Evolutionary conservation across 495 filamentous ascomycete genomes (phyloP).

Genomic region (Neurospora tetrasperma): DNA sequence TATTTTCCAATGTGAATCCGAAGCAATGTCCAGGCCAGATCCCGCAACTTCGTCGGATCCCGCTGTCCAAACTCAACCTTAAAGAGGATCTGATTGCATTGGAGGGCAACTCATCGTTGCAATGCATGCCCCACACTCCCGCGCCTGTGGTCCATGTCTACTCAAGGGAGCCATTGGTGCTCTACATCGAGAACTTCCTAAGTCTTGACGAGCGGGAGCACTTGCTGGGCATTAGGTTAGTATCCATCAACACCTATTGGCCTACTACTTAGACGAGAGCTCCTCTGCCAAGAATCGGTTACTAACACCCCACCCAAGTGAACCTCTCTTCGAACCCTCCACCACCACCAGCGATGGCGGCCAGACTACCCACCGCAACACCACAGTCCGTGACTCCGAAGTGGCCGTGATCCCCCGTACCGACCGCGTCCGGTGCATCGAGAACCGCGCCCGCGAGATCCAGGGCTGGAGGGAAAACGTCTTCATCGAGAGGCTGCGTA

Average conservation of each 20-base stretch:
- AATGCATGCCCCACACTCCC: conserved; percentile 16
- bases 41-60: conserved; percentile 22
- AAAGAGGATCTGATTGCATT: conserved; percentile 34
- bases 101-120: conserved; percentile 19
- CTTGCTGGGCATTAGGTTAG: conserved; percentile 30
- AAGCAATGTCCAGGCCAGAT: background rate
- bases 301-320: conserved; percentile 12
- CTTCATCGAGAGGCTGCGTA: conserved; percentile 35
- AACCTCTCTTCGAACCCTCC: conserved; percentile 32
- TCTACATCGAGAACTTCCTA: conserved; percentile 38
- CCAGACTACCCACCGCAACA: conserved; percentile 20
- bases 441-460: conserved; percentile 29
- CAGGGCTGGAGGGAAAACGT: conserved; percentile 37
- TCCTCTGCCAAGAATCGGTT: background rate
- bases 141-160: conserved; percentile 29
- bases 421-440: conserved; percentile 32
- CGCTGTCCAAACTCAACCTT: conserved; percentile 23
- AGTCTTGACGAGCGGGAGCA: conserved; percentile 25
- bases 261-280: too few species aligned
- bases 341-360: conserved; percentile 34
- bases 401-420: conserved; percentile 37
- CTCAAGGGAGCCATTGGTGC: conserved; percentile 32
- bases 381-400: conserved; percentile 34
- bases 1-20: conserved; percentile 4
- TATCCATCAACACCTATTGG: too few species aligned